These are phyloP conservation scores for Aspergillus wentii DNA, from an alignment of 495 filamentous ascomycete genomes.

Conservation along the genomic window DNA sequence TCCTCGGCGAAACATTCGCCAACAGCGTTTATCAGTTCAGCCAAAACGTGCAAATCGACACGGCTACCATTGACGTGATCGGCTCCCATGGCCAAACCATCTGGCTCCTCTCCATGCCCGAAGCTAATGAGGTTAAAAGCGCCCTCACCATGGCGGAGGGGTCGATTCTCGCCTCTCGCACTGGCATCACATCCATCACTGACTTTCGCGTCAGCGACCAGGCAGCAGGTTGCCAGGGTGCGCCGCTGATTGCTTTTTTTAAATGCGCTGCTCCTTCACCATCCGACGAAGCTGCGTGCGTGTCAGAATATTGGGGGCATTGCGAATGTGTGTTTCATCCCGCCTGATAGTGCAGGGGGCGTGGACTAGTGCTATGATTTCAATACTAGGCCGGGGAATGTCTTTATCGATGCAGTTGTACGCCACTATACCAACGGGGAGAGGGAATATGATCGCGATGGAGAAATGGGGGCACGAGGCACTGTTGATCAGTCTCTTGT, in stretches of 20 bases:
- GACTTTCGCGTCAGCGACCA: conserved; percentile 43
- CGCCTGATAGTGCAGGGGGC: conserved; percentile 44
- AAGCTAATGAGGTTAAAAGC: conserved; percentile 38
- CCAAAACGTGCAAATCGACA: conserved; percentile 35
- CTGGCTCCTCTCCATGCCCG: conserved; percentile 51
- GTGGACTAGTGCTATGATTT: conserved; percentile 47
- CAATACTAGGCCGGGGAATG: conserved; percentile 41
- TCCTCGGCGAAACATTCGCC: conserved; percentile 49
- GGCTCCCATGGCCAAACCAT: conserved; percentile 59
- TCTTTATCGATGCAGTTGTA: conserved; percentile 35
- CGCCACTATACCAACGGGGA: conserved; percentile 29
- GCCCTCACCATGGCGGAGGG: conserved; percentile 47
- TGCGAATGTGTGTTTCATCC: conserved; percentile 56
- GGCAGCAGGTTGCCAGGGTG: conserved; percentile 40
- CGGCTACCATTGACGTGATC: conserved; percentile 46
- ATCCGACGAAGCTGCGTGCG: conserved; percentile 49
- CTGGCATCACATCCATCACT: conserved; percentile 39
- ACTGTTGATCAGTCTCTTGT: conserved; percentile 48
- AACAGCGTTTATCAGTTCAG: conserved; percentile 43
- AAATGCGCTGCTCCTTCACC: conserved; percentile 49
- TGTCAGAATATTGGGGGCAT: conserved; percentile 60
- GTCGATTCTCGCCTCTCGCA: conserved; percentile 37
- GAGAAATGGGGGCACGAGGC: conserved; percentile 45
- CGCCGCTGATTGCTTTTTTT: conserved; percentile 41
- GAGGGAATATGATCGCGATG: conserved; percentile 37